A percentile compares a stretch with the other conserved stretches of the same genome.
Evolutionary conservation across 495 filamentous ascomycete species (phyloP).

Genomic region (Trichocladium uniseriatum): DNA sequence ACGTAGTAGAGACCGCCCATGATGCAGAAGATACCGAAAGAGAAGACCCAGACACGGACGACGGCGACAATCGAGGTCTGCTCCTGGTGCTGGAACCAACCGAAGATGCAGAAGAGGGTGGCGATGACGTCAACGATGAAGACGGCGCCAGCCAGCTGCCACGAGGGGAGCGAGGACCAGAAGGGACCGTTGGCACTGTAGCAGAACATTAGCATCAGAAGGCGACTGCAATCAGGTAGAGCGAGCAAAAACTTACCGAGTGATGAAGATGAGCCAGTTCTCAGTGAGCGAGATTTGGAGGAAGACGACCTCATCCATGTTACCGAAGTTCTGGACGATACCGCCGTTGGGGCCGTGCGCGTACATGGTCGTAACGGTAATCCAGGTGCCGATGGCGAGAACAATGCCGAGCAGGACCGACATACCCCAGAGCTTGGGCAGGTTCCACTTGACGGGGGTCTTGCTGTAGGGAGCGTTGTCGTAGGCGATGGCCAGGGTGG

Average conservation of each 20-base stretch:
- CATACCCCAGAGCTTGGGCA: constrained; percentile 88
- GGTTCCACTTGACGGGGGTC: constrained; percentile 87
- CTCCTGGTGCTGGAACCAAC: constrained; percentile 56
- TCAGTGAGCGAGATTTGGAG: constrained; percentile 84
- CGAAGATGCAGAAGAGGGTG: constrained; percentile 74
- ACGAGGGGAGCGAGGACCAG: constrained; percentile 76
- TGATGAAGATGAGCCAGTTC: constrained; percentile 97
- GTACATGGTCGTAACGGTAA: constrained; percentile 71
- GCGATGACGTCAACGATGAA: constrained; percentile 72
- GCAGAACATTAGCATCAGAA: constrained; percentile 1
- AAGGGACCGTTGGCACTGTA: constrained; percentile 67
- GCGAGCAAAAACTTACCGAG: constrained; percentile 33
- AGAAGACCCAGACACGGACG: constrained; percentile 82
- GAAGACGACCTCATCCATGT: constrained; percentile 74
- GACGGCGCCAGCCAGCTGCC: constrained; percentile 68
- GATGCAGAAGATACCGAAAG: constrained; percentile 63
- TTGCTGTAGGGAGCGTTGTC: constrained; percentile 84
- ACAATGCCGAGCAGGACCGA: constrained; percentile 73
- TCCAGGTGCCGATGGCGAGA: constrained; percentile 75
- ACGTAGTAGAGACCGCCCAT: constrained; percentile 60
- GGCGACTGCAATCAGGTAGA: background rate
- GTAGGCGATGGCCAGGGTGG: constrained; percentile 86
- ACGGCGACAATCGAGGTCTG: constrained; percentile 67
- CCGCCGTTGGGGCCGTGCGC: constrained; percentile 56
- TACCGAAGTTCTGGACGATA: constrained; percentile 81